Base-by-base conservation (phyloP, 345 rosid genomes). In the Brassica carinata region DNA sequence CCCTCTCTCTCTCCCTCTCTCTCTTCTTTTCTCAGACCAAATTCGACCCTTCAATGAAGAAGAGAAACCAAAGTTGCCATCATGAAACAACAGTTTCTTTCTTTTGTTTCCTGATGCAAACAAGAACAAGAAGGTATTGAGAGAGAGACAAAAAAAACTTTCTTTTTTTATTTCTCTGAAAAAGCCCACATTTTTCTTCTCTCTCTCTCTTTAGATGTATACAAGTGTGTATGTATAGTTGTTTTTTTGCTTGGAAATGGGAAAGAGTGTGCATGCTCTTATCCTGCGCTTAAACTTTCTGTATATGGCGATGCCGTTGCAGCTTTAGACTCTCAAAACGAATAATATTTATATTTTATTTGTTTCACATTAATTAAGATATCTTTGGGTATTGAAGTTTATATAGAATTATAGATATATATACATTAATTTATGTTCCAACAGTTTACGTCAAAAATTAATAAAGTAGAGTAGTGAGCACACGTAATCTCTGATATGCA, bases 291-390 rank as follows among this genome's bases (percentile, higher is more conserved):
- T 82, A 80, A 83, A 83, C 89, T 88, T 87, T 86, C 92, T 84
- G 87, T 75, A 87, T 64, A 85, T 83, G 85, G 89, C 81, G 90
- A 87, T 88, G 85, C 81, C 93, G 82, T 92, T 73, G 96, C 97
- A 92, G 96, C 96, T 94, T 40, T 88, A 83, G 87, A 87, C 89
- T 84, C 86, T 79, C 71, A 69, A 18, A 61, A 33, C 65, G 70
- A 79, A 75, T 58, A 74, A 63, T 80, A 80, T 75, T 23, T 23
- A 23, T 23, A 23, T 64, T 3, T 62, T 40, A 8, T 40, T 79
- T 48, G 64, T 10, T n/a, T 51, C 40, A 51, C 61, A 81, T 67
- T 76, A 23, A 71, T 75, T 66, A 68, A 80, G 9, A 45, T 59
- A 4, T 31, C 5, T 36, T 18, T 26, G 26, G 26, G 7, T 74